phyloP scores from a whole-genome alignment of 2,329 filamentous ascomycete genomes.

The Cordyceps cateniannulata region DNA sequence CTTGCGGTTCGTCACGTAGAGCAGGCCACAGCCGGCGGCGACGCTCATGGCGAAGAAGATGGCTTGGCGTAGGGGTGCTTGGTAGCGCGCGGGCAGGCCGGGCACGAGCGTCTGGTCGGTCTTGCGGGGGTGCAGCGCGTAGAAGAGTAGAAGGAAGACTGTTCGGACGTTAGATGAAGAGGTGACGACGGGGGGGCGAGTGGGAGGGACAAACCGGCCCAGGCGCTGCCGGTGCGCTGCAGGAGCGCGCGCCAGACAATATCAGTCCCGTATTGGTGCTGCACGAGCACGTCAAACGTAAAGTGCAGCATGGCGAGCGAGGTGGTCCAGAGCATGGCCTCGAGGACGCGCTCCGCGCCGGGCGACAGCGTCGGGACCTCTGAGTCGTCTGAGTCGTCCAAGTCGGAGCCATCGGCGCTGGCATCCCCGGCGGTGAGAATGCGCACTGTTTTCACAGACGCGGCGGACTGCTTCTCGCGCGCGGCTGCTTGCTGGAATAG shows the following conservation, averaged over 20 bases:
- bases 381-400: slow-evolving; percentile 21
- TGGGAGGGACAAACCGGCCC: slow-evolving; percentile 36
- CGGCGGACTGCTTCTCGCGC: slow-evolving; percentile 23
- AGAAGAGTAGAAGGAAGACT: slow-evolving; percentile 46
- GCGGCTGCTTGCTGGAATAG: slow-evolving; percentile 45
- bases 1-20: slow-evolving; percentile 71
- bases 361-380: slow-evolving; percentile 33
- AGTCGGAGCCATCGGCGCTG: slow-evolving; percentile 21
- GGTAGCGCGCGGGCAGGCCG: slow-evolving; percentile 38
- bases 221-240: slow-evolving; percentile 44
- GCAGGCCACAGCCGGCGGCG: slow-evolving; percentile 66
- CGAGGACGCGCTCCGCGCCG: slow-evolving; percentile 44
- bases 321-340: slow-evolving; percentile 51
- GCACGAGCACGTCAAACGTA: slow-evolving; percentile 71
- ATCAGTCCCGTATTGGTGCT: slow-evolving; percentile 68
- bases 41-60: slow-evolving; percentile 60
- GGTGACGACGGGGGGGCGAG: neutral
- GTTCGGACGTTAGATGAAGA: slow-evolving; percentile 32
- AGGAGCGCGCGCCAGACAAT: slow-evolving; percentile 53
- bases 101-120: slow-evolving; percentile 45
- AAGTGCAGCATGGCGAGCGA: slow-evolving; percentile 68
- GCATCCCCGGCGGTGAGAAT: slow-evolving; percentile 15
- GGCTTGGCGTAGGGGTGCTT: slow-evolving; percentile 44
- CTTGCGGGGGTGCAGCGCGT: slow-evolving; percentile 48
- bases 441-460: slow-evolving; percentile 11